A percentile compares a stretch with the other conserved stretches of the same genome.
Evolutionary conservation across 225 moss, liverwort and hornwort genomes (phyloP).

Genomic region (Sphagnum tenellum): DNA sequence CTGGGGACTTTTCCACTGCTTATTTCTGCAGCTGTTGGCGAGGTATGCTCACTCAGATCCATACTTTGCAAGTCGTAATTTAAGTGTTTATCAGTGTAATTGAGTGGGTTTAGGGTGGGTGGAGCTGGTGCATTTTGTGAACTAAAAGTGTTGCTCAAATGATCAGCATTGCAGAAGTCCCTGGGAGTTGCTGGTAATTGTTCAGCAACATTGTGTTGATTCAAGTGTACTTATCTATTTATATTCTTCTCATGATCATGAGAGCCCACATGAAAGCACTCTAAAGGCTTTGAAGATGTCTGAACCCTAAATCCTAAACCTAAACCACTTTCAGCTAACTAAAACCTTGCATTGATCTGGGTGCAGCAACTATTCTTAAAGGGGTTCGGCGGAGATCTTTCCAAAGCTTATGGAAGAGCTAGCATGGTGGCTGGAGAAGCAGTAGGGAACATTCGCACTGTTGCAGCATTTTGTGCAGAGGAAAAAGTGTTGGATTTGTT

Average conservation of each 20-base stretch:
- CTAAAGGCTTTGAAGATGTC: background rate
- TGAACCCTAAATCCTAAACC: background rate
- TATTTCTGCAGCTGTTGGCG: conserved; percentile 11
- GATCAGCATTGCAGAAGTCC: background rate
- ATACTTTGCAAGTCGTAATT: background rate
- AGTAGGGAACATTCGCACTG: conserved; percentile 34
- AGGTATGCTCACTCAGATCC: conserved; percentile 1
- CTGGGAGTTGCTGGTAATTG: background rate
- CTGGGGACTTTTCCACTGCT: conserved; percentile 20
- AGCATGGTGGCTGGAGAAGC: conserved; percentile 28
- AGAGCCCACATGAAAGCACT: background rate
- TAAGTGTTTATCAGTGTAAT: background rate
- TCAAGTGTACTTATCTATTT: no score
- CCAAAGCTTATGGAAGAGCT: conserved; percentile 21
- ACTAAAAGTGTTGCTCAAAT: background rate
- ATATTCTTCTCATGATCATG: background rate
- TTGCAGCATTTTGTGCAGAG: conserved; percentile 36
- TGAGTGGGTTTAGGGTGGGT: background rate
- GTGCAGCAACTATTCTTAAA: conserved; percentile 15
- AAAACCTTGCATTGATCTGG: background rate
- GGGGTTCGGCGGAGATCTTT: conserved; percentile 21
- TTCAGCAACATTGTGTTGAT: background rate
- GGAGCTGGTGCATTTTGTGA: background rate
- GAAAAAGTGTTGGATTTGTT: conserved; percentile 18
- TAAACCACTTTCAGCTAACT: background rate